Evolutionary conservation across 306 rosid species (phyloP).

Genomic region (Hippophae tibetana): DNA sequence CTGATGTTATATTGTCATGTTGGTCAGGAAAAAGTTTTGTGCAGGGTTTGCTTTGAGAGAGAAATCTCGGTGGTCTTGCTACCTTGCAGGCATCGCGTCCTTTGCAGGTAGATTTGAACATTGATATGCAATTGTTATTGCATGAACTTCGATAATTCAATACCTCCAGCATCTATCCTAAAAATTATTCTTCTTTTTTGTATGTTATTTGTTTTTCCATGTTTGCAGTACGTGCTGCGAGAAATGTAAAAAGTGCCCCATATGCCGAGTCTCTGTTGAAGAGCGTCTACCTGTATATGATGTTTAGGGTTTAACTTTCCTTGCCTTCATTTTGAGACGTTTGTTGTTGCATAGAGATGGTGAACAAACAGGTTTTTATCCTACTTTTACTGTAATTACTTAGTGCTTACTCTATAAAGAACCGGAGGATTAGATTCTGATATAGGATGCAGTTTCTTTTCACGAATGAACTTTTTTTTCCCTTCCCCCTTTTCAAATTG

Average conservation of each 20-base stretch:
- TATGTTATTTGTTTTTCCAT: slow-evolving; percentile 11
- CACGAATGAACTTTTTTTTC: slow-evolving; percentile 5
- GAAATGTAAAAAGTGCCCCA: slow-evolving; percentile 85
- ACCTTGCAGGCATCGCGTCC: slow-evolving; percentile 86
- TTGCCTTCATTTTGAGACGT: slow-evolving; percentile 19
- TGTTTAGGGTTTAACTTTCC: slow-evolving; percentile 47
- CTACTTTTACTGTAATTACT: slow-evolving; percentile 14
- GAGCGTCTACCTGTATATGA: slow-evolving; percentile 79
- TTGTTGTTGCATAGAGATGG: slow-evolving; percentile 24
- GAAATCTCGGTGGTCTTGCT: slow-evolving; percentile 84
- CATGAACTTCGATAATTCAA: neutral
- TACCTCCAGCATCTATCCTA: neutral
- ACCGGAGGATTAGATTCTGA: slow-evolving; percentile 15
- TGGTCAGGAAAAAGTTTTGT: slow-evolving; percentile 83
- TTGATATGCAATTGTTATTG: neutral
- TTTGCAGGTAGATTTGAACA: slow-evolving; percentile 57
- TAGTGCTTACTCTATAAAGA: slow-evolving; percentile 16
- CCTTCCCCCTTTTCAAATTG: slow-evolving; percentile 19
- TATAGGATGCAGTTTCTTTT: slow-evolving; percentile 16
- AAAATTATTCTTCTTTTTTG: slow-evolving; percentile 4
- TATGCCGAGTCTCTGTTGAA: slow-evolving; percentile 63
- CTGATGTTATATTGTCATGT: neutral
- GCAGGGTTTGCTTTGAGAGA: slow-evolving; percentile 88
- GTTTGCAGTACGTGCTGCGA: slow-evolving; percentile 71
- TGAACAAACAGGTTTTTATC: slow-evolving; percentile 21